A percentile compares a stretch with the other conserved stretches of the same genome.
Conservation (phyloP, 2,329 filamentous ascomycete genomes). For the Thelonectria olida region DNA sequence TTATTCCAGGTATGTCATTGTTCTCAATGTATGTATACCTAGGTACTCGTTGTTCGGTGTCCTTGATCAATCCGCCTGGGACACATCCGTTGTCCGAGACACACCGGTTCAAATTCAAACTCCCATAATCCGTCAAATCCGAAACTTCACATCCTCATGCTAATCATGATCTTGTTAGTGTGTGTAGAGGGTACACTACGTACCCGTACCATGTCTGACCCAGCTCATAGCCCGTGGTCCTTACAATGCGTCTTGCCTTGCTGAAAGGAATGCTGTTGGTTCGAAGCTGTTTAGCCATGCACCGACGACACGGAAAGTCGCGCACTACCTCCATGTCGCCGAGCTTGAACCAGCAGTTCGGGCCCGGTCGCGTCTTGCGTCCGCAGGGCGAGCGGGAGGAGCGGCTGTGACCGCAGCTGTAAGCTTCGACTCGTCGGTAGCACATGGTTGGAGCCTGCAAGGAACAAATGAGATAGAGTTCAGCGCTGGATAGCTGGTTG, state of each 20-base stretch:
- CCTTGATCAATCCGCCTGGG: not conserved
- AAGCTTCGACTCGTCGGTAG: slow-evolving; percentile 3
- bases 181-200: not conserved
- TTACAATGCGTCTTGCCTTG: not conserved
- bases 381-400: slow-evolving; percentile 41
- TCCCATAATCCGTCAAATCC: not conserved
- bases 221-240: not conserved
- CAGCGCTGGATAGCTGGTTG: not conserved
- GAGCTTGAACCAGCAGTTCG: not conserved
- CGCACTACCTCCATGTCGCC: not conserved
- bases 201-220: slow-evolving; percentile 1
- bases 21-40: too few relatives aligned
- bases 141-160: not conserved
- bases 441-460: slow-evolving; percentile 6
- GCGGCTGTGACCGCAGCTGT: slow-evolving; percentile 41
- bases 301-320: not conserved
- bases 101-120: not conserved
- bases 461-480: not conserved
- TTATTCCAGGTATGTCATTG: too few relatives aligned
- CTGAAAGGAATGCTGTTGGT: not conserved
- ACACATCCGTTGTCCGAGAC: not conserved
- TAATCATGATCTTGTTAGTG: not conserved
- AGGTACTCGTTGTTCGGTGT: not conserved
- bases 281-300: not conserved
- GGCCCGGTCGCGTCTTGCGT: not conserved